Evolutionary conservation across 768 basidiomycete genomes (phyloP).

Genomic region (Sporobolomyces pararoseus): DNA sequence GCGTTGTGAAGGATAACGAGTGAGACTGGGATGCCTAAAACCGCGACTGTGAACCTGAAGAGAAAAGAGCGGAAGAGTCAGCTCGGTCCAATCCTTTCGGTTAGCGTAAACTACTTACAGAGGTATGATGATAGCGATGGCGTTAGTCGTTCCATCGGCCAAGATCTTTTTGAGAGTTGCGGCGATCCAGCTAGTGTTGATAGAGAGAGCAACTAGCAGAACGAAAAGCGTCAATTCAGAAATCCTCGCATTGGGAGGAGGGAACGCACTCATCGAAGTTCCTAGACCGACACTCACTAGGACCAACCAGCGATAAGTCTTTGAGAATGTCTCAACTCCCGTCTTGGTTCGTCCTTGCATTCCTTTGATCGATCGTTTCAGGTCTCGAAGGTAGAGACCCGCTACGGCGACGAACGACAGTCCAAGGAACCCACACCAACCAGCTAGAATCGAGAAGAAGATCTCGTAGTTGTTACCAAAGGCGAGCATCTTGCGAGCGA

Average conservation of each 20-base stretch:
- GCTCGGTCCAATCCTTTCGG: no score
- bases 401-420: neutral
- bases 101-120: neutral
- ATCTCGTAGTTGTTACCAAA: neutral
- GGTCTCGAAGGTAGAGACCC: neutral
- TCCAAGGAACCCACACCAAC: neutral
- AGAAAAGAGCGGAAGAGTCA: neutral
- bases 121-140: neutral
- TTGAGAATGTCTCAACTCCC: conserved; percentile 10
- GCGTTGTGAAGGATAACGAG: conserved; percentile 1
- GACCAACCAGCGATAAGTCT: neutral
- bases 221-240: no score
- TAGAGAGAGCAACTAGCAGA: conserved; percentile 1
- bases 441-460: conserved; percentile 3
- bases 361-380: neutral
- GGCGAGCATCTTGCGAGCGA: neutral
- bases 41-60: conserved; percentile 11
- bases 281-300: neutral
- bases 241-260: neutral
- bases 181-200: conserved; percentile 4
- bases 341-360: conserved; percentile 13
- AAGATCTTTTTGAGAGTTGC: conserved; percentile 1
- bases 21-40: neutral
- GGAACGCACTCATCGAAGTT: neutral
- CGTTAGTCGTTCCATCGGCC: neutral